phyloP scores from a whole-genome alignment of 2,329 filamentous ascomycete species.

The Epicoccum nigrum region DNA sequence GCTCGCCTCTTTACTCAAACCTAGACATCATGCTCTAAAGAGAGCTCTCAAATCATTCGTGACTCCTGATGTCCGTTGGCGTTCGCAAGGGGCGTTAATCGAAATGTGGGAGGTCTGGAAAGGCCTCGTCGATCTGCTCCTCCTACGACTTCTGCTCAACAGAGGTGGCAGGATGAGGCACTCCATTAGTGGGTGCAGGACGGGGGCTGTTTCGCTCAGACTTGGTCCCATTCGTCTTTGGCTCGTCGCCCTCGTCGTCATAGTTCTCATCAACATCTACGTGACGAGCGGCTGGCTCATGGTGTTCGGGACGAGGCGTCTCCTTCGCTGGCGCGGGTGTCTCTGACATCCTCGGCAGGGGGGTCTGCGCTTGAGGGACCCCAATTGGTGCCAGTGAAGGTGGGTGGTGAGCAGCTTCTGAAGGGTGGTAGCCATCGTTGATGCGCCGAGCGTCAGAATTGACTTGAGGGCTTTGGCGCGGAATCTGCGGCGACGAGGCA shows the following conservation, averaged over 20 bases:
- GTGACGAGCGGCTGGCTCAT: conserved; percentile 87
- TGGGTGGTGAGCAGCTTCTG: conserved; percentile 87
- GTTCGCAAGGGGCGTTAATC: neutral
- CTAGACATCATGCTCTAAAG: neutral
- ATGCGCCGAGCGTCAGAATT: conserved; percentile 66
- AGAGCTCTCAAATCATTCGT: neutral
- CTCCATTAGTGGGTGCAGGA: conserved; percentile 42
- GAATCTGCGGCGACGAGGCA: conserved; percentile 61
- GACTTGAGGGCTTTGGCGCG: conserved; percentile 76
- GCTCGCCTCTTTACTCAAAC: neutral
- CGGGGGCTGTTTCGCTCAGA: conserved; percentile 55
- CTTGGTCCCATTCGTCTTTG: conserved; percentile 59
- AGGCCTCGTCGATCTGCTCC: neutral
- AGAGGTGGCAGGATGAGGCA: conserved; percentile 41
- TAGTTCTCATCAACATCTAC: conserved; percentile 99
- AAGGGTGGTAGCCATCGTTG: conserved; percentile 85
- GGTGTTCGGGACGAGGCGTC: conserved; percentile 51
- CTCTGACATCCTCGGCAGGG: conserved; percentile 60
- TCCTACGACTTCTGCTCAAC: conserved; percentile 45
- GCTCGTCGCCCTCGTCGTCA: conserved; percentile 90
- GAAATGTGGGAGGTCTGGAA: neutral
- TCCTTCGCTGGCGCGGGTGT: conserved; percentile 24
- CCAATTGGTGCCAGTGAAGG: conserved; percentile 63
- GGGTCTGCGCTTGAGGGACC: conserved; percentile 41
- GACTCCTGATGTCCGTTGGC: neutral